Percentiles rank a stretch among this genome's conserved stretches.
Conservation (phyloP, 2,329 filamentous ascomycete species). For the Epichloe sibirici region DNA sequence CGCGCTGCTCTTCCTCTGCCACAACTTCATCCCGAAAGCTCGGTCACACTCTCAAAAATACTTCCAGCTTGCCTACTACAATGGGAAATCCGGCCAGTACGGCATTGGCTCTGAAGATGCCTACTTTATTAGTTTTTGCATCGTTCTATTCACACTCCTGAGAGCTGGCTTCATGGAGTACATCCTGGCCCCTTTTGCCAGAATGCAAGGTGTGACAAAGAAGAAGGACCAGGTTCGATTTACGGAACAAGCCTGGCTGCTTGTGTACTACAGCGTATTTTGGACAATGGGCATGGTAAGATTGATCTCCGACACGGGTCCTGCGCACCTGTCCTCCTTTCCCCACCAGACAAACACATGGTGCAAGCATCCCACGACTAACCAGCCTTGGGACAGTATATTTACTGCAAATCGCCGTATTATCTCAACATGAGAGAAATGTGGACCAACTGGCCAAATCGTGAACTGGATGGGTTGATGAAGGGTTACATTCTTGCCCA, state of each 20-base stretch:
- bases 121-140: constrained; percentile 64
- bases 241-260: constrained; percentile 86
- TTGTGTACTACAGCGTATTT: constrained; percentile 71
- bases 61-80: constrained; percentile 76
- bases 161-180: constrained; percentile 82
- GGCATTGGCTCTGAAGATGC: constrained; percentile 68
- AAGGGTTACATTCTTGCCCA: constrained; percentile 89
- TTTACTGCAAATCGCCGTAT: constrained; percentile 68
- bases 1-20: constrained; percentile 68
- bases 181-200: constrained; percentile 66
- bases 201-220: constrained; percentile 58
- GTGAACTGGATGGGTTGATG: constrained; percentile 61
- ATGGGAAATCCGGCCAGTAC: constrained; percentile 56
- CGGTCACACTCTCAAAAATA: constrained; percentile 74
- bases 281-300: constrained; percentile 77
- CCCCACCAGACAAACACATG: neutral
- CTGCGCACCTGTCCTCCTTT: neutral
- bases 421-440: constrained; percentile 65
- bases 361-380: neutral
- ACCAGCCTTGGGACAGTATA: constrained; percentile 43
- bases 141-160: constrained; percentile 76
- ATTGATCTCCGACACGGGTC: neutral
- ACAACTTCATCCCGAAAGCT: constrained; percentile 70
- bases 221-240: constrained; percentile 71
- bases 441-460: constrained; percentile 76